These are phyloP conservation scores for Fonsecaea multimorphosa DNA, from an alignment of 2,329 filamentous ascomycete species.

Conservation along the genomic window DNA sequence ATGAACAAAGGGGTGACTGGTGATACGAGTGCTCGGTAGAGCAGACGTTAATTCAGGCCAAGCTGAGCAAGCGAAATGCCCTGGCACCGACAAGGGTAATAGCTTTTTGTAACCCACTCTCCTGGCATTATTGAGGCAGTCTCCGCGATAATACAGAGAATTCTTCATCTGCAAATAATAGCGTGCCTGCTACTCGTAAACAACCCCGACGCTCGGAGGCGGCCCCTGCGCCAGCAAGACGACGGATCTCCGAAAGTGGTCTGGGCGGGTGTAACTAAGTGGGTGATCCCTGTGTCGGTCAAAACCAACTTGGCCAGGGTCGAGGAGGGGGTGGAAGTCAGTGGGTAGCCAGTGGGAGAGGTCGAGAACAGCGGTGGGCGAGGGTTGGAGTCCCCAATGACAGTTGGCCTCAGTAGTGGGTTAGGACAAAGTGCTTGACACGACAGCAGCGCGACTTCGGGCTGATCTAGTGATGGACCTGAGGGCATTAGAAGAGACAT, in stretches of 20 bases:
- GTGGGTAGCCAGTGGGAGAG: slow-evolving; percentile 16
- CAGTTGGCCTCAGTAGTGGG: not conserved
- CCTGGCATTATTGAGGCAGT: not conserved
- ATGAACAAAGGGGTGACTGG: slow-evolving; percentile 2
- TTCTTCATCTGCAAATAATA: slow-evolving; percentile 1
- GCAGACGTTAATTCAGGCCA: not conserved
- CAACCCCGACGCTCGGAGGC: not conserved
- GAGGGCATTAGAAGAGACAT: not conserved
- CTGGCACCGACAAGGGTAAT: not conserved
- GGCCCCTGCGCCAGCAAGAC: slow-evolving; percentile 19
- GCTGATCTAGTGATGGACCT: slow-evolving; percentile 1
- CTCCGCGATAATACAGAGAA: not conserved
- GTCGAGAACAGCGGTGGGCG: slow-evolving; percentile 6
- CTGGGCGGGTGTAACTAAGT: slow-evolving; percentile 17
- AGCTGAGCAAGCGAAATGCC: not conserved
- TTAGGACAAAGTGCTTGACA: slow-evolving; percentile 9
- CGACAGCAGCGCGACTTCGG: slow-evolving; percentile 5
- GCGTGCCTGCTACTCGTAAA: not conserved
- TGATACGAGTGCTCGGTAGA: not conserved
- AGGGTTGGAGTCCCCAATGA: not conserved
- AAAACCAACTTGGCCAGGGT: slow-evolving; percentile 9
- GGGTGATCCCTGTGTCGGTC: slow-evolving; percentile 15
- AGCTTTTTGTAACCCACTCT: slow-evolving; percentile 1
- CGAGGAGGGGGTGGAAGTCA: slow-evolving; percentile 8
- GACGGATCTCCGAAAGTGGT: slow-evolving; percentile 13